Evolutionary conservation across 75 land plant genomes (phyloP).

Genomic region (Azolla pinnata): DNA sequence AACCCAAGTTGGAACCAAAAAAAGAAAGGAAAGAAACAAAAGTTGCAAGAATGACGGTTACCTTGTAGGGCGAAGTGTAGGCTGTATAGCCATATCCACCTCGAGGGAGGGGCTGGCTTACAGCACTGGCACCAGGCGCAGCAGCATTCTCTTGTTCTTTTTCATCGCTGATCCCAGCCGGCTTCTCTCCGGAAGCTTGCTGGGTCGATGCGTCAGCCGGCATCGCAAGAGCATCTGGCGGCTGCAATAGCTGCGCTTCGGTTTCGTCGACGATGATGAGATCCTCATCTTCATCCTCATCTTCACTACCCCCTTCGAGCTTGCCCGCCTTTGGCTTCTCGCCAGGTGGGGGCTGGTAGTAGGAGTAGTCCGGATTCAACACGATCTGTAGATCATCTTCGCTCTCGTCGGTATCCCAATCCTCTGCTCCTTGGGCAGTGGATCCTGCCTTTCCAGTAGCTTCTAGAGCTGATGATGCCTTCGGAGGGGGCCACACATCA

Average conservation of each 20-base stretch:
- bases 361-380: conserved; percentile 29
- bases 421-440: conserved; percentile 19
- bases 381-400: conserved; percentile 91
- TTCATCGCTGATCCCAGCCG: conserved; percentile 45
- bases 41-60: not conserved
- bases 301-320: conserved; percentile 47
- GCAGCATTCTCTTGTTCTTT: conserved; percentile 31
- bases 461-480: no score
- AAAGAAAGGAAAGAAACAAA: not conserved
- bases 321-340: conserved; percentile 15
- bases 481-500: no score
- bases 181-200: conserved; percentile 12
- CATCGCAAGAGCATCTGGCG: conserved; percentile 10
- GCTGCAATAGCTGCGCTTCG: conserved; percentile 19
- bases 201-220: conserved; percentile 18
- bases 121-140: conserved; percentile 17
- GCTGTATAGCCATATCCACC: not conserved
- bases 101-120: not conserved
- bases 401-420: conserved; percentile 89
- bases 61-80: conserved; percentile 3
- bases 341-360: conserved; percentile 6
- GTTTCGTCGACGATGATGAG: conserved; percentile 33
- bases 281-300: conserved; percentile 75
- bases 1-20: not conserved
- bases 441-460: no score